Conservation (phyloP, 345 rosid species). For the Citrus sp. region DNA sequence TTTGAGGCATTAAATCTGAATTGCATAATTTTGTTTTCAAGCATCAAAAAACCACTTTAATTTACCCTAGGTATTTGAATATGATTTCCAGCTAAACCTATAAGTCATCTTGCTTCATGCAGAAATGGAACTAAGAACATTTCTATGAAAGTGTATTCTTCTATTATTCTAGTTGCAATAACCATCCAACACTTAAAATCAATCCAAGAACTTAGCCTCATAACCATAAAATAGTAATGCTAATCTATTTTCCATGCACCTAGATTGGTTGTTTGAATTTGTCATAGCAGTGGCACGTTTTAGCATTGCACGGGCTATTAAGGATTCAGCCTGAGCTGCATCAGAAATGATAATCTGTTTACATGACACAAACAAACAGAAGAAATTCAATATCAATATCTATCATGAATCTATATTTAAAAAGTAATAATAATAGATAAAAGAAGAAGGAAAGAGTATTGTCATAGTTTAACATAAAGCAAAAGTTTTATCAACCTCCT, state of each 20-base stretch:
- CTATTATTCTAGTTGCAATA: not conserved
- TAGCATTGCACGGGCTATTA: slow-evolving; percentile 69
- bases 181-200: not conserved
- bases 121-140: not conserved
- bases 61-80: not conserved
- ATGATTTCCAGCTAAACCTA: not conserved
- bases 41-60: not conserved
- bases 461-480: not conserved
- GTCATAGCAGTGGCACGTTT: slow-evolving; percentile 84
- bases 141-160: not conserved
- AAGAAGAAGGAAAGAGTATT: not conserved
- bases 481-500: slow-evolving; percentile 46
- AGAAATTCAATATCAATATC: slow-evolving; percentile 9
- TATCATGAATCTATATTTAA: not conserved
- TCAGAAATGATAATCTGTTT: slow-evolving; percentile 49
- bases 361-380: slow-evolving; percentile 10
- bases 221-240: not conserved
- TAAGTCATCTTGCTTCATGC: not conserved
- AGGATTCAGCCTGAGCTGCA: slow-evolving; percentile 60
- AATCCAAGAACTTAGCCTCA: not conserved
- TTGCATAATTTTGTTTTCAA: slow-evolving; percentile 1
- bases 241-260: slow-evolving; percentile 37
- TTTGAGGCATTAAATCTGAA: not conserved
- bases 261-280: slow-evolving; percentile 75
- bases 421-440: too few species aligned